Conservation (phyloP, 2,329 filamentous ascomycete genomes). For the Beauveria australis region DNA sequence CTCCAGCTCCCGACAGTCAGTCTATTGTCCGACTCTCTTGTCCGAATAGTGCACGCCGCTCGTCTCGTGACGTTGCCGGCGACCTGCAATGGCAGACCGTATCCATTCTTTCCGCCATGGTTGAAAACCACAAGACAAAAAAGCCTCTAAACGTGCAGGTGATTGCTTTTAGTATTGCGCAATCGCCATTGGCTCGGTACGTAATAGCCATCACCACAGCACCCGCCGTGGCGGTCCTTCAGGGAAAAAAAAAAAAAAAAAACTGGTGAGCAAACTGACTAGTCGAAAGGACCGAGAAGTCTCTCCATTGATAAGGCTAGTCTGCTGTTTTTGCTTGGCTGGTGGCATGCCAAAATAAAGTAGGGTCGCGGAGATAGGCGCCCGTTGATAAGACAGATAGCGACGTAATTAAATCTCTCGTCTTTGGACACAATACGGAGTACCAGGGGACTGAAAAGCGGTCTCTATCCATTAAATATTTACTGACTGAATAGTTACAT, state of each 20-base stretch:
- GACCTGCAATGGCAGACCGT: background rate
- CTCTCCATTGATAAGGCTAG: constrained; percentile 1
- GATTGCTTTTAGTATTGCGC: background rate
- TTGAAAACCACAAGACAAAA: background rate
- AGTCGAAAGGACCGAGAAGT: background rate
- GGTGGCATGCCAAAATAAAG: background rate
- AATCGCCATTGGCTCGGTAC: constrained; percentile 5
- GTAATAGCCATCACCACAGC: background rate
- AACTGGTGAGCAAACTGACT: background rate
- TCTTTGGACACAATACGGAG: background rate
- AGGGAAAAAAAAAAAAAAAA: background rate
- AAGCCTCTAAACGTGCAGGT: background rate
- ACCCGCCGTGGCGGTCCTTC: background rate
- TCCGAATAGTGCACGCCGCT: background rate
- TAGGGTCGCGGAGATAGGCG: constrained; percentile 3
- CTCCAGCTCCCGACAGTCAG: background rate
- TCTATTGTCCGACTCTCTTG: background rate
- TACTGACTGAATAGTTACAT: background rate
- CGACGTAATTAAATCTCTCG: constrained; percentile 11
- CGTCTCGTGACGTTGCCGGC: constrained; percentile 1
- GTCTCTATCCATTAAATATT: background rate
- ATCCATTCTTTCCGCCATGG: constrained; percentile 5
- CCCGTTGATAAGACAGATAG: constrained; percentile 12
- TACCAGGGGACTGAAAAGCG: background rate
- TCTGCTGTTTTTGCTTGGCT: background rate